These are phyloP conservation scores for Cytospora chrysosperma DNA, from an alignment of 2,329 filamentous ascomycete genomes.

Conservation along the genomic window DNA sequence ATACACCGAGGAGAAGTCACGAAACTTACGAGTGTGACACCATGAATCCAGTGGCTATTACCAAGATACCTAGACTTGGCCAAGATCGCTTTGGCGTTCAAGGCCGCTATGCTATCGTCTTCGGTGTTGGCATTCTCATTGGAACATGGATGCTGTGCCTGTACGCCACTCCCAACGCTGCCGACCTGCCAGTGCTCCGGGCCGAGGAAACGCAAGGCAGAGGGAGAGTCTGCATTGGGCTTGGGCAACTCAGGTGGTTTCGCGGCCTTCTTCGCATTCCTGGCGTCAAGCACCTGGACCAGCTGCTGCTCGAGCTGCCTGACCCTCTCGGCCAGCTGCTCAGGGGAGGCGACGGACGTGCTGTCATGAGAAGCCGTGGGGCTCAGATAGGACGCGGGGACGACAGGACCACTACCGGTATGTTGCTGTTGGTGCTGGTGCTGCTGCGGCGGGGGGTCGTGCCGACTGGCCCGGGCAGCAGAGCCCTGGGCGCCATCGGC, in stretches of 20 bases:
- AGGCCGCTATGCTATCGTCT: slow-evolving; percentile 19
- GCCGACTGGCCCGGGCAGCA: not conserved
- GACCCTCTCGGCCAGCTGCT: slow-evolving; percentile 38
- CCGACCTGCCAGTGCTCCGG: slow-evolving; percentile 26
- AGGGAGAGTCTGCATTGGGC: slow-evolving; percentile 41
- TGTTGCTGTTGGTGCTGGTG: too few species aligned
- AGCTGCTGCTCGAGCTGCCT: slow-evolving; percentile 45
- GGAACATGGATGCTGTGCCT: not conserved
- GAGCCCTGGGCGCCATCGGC: not conserved
- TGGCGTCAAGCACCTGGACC: slow-evolving; percentile 27
- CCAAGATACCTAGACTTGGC: slow-evolving; percentile 56
- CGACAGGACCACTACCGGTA: not conserved
- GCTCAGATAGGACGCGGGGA: slow-evolving; percentile 7
- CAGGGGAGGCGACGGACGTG: not conserved
- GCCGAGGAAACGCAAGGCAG: slow-evolving; percentile 37
- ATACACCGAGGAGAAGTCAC: not conserved
- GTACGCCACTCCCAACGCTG: not conserved
- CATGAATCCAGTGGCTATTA: slow-evolving; percentile 57
- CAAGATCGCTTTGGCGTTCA: slow-evolving; percentile 47
- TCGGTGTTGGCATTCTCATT: not conserved
- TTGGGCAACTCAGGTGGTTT: slow-evolving; percentile 30
- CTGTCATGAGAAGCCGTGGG: not conserved
- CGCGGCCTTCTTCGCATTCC: slow-evolving; percentile 18
- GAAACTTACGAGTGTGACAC: slow-evolving; percentile 42
- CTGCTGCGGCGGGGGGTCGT: too few species aligned